Conservation (phyloP, 805 yeast species). For the Monosporozyma servazzii region DNA sequence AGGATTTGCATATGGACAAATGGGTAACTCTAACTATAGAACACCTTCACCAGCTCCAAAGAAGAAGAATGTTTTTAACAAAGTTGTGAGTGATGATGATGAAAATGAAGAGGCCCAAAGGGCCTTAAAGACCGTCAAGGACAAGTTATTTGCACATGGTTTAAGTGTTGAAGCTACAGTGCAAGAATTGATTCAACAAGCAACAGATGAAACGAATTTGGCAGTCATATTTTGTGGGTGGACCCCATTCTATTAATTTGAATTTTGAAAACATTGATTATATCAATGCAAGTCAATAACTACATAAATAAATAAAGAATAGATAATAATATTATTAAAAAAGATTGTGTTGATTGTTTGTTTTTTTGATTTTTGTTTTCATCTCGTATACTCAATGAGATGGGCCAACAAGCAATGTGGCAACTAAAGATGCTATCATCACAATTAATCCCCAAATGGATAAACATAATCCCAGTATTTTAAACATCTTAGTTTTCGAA, state of each 20-base stretch:
- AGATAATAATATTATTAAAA: not conserved
- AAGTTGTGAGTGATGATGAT: not conserved
- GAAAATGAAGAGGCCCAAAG: conserved; percentile 67
- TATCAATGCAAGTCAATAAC: not conserved
- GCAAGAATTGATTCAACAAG: conserved; percentile 69
- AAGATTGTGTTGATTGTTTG: not conserved
- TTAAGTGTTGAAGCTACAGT: conserved; percentile 79
- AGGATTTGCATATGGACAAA: not conserved
- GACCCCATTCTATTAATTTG: conserved; percentile 57
- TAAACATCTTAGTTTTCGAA: conserved; percentile 27
- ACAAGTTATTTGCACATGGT: conserved; percentile 55
- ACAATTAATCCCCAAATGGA: conserved; percentile 42
- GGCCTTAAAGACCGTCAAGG: conserved; percentile 65
- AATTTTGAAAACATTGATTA: not conserved
- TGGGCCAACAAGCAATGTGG: conserved; percentile 26
- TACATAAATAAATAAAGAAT: not conserved
- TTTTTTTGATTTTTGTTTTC: not conserved
- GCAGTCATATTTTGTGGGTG: conserved; percentile 76
- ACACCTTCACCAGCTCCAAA: not conserved
- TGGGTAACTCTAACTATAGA: not conserved
- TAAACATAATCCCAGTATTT: conserved; percentile 32
- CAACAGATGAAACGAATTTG: conserved; percentile 56
- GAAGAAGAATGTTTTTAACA: not conserved
- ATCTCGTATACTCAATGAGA: conserved; percentile 9
- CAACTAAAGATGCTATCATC: conserved; percentile 43